These are phyloP conservation scores for Trichophyton mentagrophytes DNA, from an alignment of 2,329 filamentous ascomycete species.

Conservation along the genomic window DNA sequence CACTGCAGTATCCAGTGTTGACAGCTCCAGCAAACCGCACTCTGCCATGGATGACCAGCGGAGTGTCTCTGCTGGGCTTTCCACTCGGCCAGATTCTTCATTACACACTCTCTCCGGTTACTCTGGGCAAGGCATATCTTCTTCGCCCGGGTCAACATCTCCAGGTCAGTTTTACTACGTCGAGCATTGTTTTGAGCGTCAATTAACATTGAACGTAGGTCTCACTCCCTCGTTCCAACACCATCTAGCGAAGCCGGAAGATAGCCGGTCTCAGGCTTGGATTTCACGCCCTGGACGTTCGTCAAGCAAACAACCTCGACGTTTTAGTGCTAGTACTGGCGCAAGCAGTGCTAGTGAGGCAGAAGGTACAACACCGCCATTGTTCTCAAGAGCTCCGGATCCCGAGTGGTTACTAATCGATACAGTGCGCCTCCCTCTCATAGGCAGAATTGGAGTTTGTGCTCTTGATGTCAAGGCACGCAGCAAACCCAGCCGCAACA, in stretches of 20 bases:
- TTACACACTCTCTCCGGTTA: neutral
- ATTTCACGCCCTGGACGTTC: conserved; percentile 35
- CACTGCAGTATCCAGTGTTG: conserved; percentile 24
- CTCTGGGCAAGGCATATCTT: neutral
- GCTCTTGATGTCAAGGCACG: conserved; percentile 90
- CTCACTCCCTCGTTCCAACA: neutral
- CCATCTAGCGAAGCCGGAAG: neutral
- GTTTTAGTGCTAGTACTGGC: conserved; percentile 71
- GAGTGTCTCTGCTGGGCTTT: neutral
- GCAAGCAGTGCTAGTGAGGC: conserved; percentile 60
- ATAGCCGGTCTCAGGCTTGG: conserved; percentile 5
- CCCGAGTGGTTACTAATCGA: neutral
- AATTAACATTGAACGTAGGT: neutral
- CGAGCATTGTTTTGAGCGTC: neutral
- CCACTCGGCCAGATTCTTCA: neutral
- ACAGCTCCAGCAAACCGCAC: conserved; percentile 22
- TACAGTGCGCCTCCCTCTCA: conserved; percentile 22
- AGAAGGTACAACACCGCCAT: conserved; percentile 36
- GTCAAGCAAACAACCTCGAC: conserved; percentile 56
- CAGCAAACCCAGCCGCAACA: conserved; percentile 93
- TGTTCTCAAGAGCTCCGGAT: neutral
- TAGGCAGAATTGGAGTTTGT: conserved; percentile 76
- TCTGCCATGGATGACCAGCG: conserved; percentile 8
- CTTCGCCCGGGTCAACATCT: conserved; percentile 5
- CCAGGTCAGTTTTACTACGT: conserved; percentile 4